These are phyloP conservation scores for Bruguiera sexangula DNA, from an alignment of 345 rosid species.

Conservation along the genomic window DNA sequence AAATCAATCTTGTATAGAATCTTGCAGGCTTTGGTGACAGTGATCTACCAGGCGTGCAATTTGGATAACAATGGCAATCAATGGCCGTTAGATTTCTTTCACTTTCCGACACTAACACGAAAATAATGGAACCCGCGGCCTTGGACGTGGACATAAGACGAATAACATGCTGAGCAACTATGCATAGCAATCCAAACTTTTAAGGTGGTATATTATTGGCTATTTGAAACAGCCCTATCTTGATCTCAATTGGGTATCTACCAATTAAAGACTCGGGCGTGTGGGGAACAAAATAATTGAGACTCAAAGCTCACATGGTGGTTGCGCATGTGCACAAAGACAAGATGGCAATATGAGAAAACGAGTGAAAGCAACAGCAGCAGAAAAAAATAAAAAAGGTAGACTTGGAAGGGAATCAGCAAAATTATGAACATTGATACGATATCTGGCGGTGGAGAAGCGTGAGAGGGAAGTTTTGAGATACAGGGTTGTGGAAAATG, in stretches of 20 bases:
- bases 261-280: slow-evolving; percentile 6
- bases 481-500: slow-evolving; percentile 17
- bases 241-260: slow-evolving; percentile 16
- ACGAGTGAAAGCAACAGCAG: background rate
- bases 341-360: slow-evolving; percentile 19
- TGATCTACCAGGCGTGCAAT: background rate
- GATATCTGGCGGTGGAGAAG: slow-evolving; percentile 27
- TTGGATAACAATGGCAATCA: slow-evolving; percentile 3
- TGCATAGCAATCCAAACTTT: slow-evolving; percentile 16
- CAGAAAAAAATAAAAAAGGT: background rate
- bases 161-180: background rate
- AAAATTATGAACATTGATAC: background rate
- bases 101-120: slow-evolving; percentile 7
- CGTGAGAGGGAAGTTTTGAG: slow-evolving; percentile 17
- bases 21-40: background rate
- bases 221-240: slow-evolving; percentile 7
- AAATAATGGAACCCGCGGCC: slow-evolving; percentile 3
- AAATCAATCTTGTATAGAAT: slow-evolving; percentile 17
- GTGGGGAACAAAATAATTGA: slow-evolving; percentile 38
- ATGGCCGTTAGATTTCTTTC: slow-evolving; percentile 19
- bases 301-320: slow-evolving; percentile 28
- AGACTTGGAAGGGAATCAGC: background rate
- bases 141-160: background rate
- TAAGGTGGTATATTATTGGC: background rate
- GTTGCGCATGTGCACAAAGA: slow-evolving; percentile 24